Evolutionary conservation across 1,139 yeast genomes (phyloP).

Genomic region (Geotrichum europaeum): DNA sequence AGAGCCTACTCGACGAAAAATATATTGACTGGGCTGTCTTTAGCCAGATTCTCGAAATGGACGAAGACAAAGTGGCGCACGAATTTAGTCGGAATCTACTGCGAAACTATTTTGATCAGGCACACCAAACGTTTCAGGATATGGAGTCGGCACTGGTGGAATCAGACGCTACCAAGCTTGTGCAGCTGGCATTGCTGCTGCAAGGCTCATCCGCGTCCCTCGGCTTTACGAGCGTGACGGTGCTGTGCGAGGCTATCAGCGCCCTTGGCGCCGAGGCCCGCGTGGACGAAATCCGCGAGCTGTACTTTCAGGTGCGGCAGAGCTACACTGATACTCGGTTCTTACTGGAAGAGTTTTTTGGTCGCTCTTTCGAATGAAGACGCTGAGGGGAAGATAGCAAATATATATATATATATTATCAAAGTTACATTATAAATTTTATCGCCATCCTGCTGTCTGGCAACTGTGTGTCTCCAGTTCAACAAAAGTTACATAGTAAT

Average conservation of each 20-base stretch:
- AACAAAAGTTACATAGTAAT: background rate
- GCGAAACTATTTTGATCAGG: constrained; percentile 83
- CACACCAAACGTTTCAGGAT: constrained; percentile 69
- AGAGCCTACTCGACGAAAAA: background rate
- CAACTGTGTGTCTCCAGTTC: background rate
- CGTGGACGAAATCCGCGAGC: background rate
- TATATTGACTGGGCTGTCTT: background rate
- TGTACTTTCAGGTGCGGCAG: background rate
- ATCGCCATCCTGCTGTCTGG: background rate
- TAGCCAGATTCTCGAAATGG: constrained; percentile 79
- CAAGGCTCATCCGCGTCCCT: constrained; percentile 95
- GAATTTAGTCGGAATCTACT: constrained; percentile 63
- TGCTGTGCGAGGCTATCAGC: constrained; percentile 88
- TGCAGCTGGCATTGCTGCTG: constrained; percentile 80
- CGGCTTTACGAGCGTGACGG: constrained; percentile 74
- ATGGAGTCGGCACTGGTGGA: constrained; percentile 52
- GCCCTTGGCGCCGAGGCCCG: constrained; percentile 57
- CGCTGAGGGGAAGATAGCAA: background rate
- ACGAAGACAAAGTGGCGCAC: constrained; percentile 56
- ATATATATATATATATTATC: background rate
- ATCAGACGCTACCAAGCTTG: constrained; percentile 54
- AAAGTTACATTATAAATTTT: background rate
- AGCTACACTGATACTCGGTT: background rate
- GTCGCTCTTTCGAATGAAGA: background rate
- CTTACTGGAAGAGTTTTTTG: background rate